Evolutionary conservation across 1,284 basidiomycete species (phyloP).

Genomic region (Psilocybe mexicana): DNA sequence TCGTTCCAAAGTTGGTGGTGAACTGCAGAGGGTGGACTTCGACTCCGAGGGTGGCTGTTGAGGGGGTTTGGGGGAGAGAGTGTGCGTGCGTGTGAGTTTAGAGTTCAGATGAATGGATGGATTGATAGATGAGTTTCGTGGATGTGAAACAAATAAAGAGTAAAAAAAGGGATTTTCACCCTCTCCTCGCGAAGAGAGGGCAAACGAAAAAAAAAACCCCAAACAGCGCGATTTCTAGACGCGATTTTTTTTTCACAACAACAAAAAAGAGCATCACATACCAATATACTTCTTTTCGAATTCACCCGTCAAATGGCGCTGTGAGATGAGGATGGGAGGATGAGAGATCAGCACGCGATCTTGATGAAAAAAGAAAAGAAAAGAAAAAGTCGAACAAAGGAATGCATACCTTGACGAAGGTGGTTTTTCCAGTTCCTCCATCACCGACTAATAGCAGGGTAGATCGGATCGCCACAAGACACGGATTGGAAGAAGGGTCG

Average conservation of each 20-base stretch:
- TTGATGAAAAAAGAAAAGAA: not conserved
- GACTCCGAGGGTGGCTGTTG: conserved; percentile 94
- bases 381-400: conserved; percentile 17
- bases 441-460: conserved; percentile 73
- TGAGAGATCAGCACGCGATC: conserved; percentile 61
- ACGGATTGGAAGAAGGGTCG: conserved; percentile 13
- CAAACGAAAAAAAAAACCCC: not conserved
- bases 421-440: conserved; percentile 98
- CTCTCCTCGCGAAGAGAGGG: too few relatives aligned
- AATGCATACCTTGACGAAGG: conserved; percentile 87
- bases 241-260: too few relatives aligned
- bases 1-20: conserved; percentile 97
- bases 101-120: not conserved
- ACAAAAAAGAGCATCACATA: conserved; percentile 37
- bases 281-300: conserved; percentile 99
- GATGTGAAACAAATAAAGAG: too few relatives aligned
- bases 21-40: conserved; percentile 98
- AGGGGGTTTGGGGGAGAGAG: conserved; percentile 11
- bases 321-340: conserved; percentile 21
- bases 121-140: too few relatives aligned
- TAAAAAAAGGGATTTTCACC: not conserved
- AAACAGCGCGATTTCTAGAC: conserved; percentile 8
- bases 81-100: not conserved
- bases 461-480: conserved; percentile 22
- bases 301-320: conserved; percentile 99